Base-by-base conservation (phyloP, 495 filamentous ascomycete species). In the Hypoxylon lienhwacheense region DNA sequence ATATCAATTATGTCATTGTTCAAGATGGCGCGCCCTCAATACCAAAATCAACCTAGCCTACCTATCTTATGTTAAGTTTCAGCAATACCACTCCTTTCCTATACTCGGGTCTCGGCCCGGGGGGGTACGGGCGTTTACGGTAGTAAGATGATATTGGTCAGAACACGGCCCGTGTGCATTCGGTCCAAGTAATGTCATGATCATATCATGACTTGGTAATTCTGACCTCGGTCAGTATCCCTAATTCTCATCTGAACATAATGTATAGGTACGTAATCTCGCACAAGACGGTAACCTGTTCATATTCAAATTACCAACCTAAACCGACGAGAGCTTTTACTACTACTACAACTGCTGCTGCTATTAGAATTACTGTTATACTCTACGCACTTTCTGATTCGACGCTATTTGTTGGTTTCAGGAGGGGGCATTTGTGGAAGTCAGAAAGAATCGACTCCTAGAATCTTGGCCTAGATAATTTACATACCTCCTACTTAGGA, bases 1-100 rank as follows among this genome's bases (percentile, higher is more conserved):
- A 17, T 34, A 45, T 54, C 39, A 40, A 54, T 50, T 54, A 40
- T 60, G 33, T 50, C 44, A 60, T 35, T 50, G 49, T 40, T 54
- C 54, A 45, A 17, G 33, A 49, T 15, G 42, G 1, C 17, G 1
- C 1, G 10, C 17, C 14, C 25, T 26, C 24, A 5, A 26, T 26
- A 5, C 24, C 8, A 4, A 4, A 8, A 26, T 5, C 5, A 5
- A 26, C 8, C 8, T 8, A 8, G 8, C 5, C 40, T 49, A 56
- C 24, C 41, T 5, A 29, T 25, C 5, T 20, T 24, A 21, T 15
- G 10, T 15, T 25, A 8, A 40, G 29, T 43, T 6, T 7, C 16
- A 11, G 33, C 41, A 17, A 28, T 11, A 20, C 11, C 0, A 44
- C 4, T 28, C 28, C 31, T n/a, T 31, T 39, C 14, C 20, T 39